Evolutionary conservation across 169 alveolate genomes (phyloP).

Genomic region (Cryptosporidium viatorum): DNA sequence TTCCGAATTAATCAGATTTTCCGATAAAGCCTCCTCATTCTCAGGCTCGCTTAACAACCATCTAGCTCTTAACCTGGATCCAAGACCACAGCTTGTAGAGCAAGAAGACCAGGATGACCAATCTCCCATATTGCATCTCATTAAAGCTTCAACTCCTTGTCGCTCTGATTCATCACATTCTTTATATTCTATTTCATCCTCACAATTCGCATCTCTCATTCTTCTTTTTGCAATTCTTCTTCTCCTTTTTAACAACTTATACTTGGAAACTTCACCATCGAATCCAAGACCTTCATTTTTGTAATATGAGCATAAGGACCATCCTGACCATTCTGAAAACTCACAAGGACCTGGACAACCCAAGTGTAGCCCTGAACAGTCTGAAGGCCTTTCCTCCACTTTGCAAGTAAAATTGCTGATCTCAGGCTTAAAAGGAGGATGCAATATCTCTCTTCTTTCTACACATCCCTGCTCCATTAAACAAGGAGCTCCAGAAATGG

Average conservation of each 20-base stretch:
- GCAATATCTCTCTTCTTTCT: conserved; percentile 43
- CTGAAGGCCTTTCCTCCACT: conserved; percentile 48
- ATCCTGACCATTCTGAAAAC: conserved; percentile 48
- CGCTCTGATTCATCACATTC: conserved; percentile 17
- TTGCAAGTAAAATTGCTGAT: background rate
- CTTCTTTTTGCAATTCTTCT: background rate
- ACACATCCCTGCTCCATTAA: conserved; percentile 13
- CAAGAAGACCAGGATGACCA: conserved; percentile 82
- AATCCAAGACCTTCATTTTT: background rate
- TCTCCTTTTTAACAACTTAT: conserved; percentile 20
- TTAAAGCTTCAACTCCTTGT: conserved; percentile 26
- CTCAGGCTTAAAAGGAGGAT: conserved; percentile 30
- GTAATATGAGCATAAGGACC: conserved; percentile 47
- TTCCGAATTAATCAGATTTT: conserved; percentile 27
- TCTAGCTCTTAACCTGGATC: conserved; percentile 75
- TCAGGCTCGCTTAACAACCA: conserved; percentile 76
- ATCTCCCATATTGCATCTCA: conserved; percentile 75
- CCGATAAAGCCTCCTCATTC: conserved; percentile 44
- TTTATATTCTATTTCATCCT: conserved; percentile 28
- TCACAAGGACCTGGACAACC: conserved; percentile 21
- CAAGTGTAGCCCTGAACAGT: conserved; percentile 6
- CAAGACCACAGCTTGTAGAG: conserved; percentile 78
- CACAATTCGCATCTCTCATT: conserved; percentile 1
- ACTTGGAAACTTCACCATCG: background rate
- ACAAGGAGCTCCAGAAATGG: conserved; percentile 38